Conservation (phyloP, 2,329 filamentous ascomycete species). For the Fusarium virguliforme region DNA sequence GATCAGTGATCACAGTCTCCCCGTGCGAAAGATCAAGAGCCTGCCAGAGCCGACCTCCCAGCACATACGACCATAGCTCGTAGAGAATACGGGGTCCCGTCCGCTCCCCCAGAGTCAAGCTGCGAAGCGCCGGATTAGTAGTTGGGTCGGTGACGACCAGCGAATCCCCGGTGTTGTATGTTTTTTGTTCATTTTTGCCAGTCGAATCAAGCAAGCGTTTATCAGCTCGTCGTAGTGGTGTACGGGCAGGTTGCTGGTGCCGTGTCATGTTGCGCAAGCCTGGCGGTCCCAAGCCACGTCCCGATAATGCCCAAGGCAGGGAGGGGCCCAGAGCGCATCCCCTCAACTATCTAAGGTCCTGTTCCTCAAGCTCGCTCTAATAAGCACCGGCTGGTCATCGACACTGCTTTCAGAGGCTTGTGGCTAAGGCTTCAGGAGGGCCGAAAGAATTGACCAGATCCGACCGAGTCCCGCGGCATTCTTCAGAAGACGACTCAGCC, state of each 20-base stretch:
- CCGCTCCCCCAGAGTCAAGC: constrained; percentile 11
- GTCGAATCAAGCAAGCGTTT: not conserved
- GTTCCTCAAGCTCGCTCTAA: not conserved
- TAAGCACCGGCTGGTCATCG: not conserved
- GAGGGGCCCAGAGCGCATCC: not conserved
- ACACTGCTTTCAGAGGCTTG: not conserved
- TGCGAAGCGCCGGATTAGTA: constrained; percentile 12
- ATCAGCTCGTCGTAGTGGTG: not conserved
- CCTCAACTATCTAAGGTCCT: not conserved
- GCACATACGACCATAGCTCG: constrained; percentile 12
- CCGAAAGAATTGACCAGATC: not conserved
- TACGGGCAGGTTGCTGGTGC: not conserved
- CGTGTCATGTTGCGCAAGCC: not conserved
- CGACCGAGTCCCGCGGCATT: too few relatives aligned
- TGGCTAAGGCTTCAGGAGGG: not conserved
- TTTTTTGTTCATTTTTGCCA: not conserved
- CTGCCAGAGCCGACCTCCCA: not conserved
- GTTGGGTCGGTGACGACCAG: constrained; percentile 13
- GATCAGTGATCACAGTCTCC: not conserved
- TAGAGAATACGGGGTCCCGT: constrained; percentile 12
- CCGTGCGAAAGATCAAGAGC: not conserved
- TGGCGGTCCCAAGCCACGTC: not conserved
- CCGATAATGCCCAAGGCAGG: not conserved
- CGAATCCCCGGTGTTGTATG: constrained; percentile 11
- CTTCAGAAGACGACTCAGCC: too few relatives aligned